A percentile compares a stretch with the other conserved stretches of the same genome.
Conservation (phyloP, 805 yeast genomes). For the Cyberlindnera veronae region DNA sequence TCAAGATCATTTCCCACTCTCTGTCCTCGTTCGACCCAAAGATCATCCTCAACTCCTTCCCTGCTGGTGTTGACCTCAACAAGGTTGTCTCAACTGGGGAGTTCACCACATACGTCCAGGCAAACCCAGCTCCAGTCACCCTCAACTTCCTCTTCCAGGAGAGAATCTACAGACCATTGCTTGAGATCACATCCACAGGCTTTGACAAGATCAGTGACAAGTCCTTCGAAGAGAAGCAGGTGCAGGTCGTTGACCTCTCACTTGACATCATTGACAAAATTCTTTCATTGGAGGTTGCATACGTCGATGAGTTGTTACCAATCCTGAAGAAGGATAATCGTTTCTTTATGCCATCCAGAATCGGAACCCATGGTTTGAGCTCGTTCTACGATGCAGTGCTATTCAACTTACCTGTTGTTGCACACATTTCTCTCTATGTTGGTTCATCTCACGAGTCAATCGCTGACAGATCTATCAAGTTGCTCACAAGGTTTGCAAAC, state of each 20-base stretch:
- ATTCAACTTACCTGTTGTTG: conserved; percentile 66
- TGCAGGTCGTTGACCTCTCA: conserved; percentile 37
- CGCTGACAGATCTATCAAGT: conserved; percentile 49
- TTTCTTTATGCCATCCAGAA: conserved; percentile 30
- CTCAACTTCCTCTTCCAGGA: conserved; percentile 62
- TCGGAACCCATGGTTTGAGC: conserved; percentile 56
- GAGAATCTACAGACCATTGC: conserved; percentile 50
- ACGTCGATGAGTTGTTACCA: conserved; percentile 51
- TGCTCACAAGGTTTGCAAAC: conserved; percentile 48
- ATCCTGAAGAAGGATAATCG: conserved; percentile 38
- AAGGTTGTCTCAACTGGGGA: conserved; percentile 40
- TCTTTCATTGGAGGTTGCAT: conserved; percentile 56
- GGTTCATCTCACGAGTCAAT: conserved; percentile 51
- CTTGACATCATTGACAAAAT: conserved; percentile 43
- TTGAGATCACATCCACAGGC: conserved; percentile 56
- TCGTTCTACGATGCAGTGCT: conserved; percentile 71
- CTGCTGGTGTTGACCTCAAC: conserved; percentile 49
- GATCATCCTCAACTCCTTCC: conserved; percentile 49
- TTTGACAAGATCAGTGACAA: conserved; percentile 50
- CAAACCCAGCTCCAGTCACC: conserved; percentile 67
- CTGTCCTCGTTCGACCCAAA: conserved; percentile 49
- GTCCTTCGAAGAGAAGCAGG: conserved; percentile 30
- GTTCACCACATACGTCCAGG: conserved; percentile 49
- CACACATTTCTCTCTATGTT: conserved; percentile 71
- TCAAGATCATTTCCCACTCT: conserved; percentile 48